Evolutionary conservation across 352 stramenopile genomes (phyloP), one percentile per base, ranked within the genome.

Genomic region (Ochromonadaceae sp.): DNA sequence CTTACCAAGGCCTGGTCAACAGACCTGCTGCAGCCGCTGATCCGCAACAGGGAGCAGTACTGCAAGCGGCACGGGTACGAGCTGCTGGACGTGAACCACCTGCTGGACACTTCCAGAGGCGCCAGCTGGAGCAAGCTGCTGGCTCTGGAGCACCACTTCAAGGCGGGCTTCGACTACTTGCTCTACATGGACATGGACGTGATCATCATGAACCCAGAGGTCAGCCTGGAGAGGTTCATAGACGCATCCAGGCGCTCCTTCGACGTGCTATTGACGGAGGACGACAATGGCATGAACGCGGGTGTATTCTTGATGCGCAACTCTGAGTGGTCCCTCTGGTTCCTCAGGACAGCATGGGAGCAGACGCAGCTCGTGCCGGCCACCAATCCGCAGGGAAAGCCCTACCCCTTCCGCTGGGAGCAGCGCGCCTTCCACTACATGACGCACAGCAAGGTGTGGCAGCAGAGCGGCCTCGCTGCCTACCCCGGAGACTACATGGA

Each of bases 391-490:
- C 39, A 52, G 41, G 34, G 55, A 9, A 63, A 42, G 26, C 20
- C 55, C 15, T 39, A 70, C 43, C 47, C 57, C 7, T 75, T 75
- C 62, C 20, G 68, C 14, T 74, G 74, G 47, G 70, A 75, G 48
- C 70, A 75, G 63, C 65, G 70, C 12, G 68, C 68, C n/a, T 61
- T 76, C 47, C 71, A 76, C 55, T 76, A 74, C 56, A 36, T 76
- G 22, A 44, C 69, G 20, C 43, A 71, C 36, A 67, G 43, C 15
- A 15, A 67, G 9, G 49, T 31, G 3, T 72, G 56, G 67, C 36
- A 36, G 30, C 44, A 41, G 15, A 31, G 3, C 31, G 31, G 46
- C 17, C 44, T 66, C 3, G 47, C 55, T 0, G 26, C 22, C 47
- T 70, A 73, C 65, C 47, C 36, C 9, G 55, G 55, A 9, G 46